Evolutionary conservation across 2,329 filamentous ascomycete genomes (phyloP).

Genomic region (Pseudogymnoascus sp.): DNA sequence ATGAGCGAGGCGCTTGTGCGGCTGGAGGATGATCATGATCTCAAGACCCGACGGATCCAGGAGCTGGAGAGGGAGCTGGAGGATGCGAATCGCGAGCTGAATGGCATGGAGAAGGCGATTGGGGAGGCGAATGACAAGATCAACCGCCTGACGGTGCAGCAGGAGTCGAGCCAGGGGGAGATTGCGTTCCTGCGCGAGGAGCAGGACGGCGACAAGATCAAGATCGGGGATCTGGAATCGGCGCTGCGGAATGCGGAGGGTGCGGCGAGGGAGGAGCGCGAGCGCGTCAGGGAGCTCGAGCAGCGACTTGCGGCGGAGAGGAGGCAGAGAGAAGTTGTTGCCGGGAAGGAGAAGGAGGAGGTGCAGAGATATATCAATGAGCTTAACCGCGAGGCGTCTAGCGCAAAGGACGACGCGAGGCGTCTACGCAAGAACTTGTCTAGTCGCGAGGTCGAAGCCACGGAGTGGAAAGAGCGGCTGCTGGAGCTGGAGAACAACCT

Average conservation of each 20-base stretch:
- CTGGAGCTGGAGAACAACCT: constrained; percentile 86
- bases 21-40: constrained; percentile 81
- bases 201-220: constrained; percentile 95
- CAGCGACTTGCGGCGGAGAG: constrained; percentile 71
- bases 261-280: constrained; percentile 74
- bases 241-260: constrained; percentile 72
- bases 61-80: constrained; percentile 74
- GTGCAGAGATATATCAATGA: constrained; percentile 90
- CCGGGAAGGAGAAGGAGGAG: constrained; percentile 85
- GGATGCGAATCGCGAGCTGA: constrained; percentile 79
- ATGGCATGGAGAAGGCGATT: constrained; percentile 75
- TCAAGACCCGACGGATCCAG: constrained; percentile 69
- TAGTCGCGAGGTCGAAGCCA: constrained; percentile 77
- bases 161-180: constrained; percentile 86
- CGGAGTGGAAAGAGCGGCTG: constrained; percentile 83
- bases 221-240: constrained; percentile 87
- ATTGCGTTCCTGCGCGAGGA: constrained; percentile 94
- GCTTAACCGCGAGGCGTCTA: constrained; percentile 74
- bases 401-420: constrained; percentile 77
- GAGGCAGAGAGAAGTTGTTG: constrained; percentile 77
- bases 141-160: constrained; percentile 78
- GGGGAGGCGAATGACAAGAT: constrained; percentile 81
- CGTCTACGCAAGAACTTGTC: constrained; percentile 75
- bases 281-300: constrained; percentile 64
- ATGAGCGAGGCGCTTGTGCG: constrained; percentile 80